phyloP scores from a whole-genome alignment of 2,329 filamentous ascomycete species.

The Diplodia mutila region DNA sequence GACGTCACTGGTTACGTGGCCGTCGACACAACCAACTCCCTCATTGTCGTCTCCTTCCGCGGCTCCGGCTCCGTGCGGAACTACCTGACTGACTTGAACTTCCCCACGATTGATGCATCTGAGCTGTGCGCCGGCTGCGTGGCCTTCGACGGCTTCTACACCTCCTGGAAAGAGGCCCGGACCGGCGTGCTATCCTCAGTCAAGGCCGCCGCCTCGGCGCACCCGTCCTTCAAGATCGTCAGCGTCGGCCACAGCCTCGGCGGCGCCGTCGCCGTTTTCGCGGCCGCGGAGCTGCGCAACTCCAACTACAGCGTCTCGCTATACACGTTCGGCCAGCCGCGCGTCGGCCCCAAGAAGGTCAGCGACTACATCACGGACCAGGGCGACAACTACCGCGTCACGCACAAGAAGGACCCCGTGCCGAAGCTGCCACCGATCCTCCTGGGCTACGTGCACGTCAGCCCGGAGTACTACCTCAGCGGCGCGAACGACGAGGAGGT shows the following conservation, averaged over 20 bases:
- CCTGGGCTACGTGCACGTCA: conserved; percentile 67
- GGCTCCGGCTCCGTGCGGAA: conserved; percentile 64
- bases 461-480: conserved; percentile 65
- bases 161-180: conserved; percentile 61
- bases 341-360: conserved; percentile 63
- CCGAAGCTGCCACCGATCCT: conserved; percentile 66
- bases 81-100: conserved; percentile 61
- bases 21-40: conserved; percentile 49
- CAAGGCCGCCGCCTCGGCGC: conserved; percentile 45
- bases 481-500: conserved; percentile 33
- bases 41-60: conserved; percentile 65
- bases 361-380: conserved; percentile 59
- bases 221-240: conserved; percentile 60
- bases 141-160: conserved; percentile 62
- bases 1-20: conserved; percentile 55
- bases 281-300: conserved; percentile 59
- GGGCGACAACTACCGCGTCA: conserved; percentile 63
- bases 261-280: conserved; percentile 65
- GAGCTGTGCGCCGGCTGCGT: conserved; percentile 53
- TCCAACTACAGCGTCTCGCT: conserved; percentile 56
- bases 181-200: conserved; percentile 50
- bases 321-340: conserved; percentile 71
- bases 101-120: conserved; percentile 45
- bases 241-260: conserved; percentile 72
- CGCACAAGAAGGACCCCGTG: conserved; percentile 69